A percentile compares a stretch with the other conserved stretches of the same genome.
Conservation (phyloP, 192 early-diverging fungal genomes). For the Backusella mclennaniae region DNA sequence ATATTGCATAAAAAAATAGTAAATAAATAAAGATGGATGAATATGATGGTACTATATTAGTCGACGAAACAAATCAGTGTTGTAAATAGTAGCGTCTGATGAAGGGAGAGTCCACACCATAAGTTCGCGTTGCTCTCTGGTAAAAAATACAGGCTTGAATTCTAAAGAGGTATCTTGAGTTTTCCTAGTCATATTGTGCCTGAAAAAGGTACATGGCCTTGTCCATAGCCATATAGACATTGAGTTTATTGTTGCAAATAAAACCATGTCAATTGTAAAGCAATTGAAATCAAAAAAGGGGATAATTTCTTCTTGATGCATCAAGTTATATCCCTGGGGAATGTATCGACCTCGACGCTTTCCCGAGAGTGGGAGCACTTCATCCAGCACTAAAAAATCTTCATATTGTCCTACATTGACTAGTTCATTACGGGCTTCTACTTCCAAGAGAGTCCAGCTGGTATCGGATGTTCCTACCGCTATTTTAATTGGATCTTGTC, state of each 20-base stretch:
- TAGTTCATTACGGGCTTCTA: not conserved
- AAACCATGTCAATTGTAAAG: not conserved
- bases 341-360: not conserved
- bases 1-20: not conserved
- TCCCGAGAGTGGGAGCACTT: not conserved
- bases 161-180: not conserved
- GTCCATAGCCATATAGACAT: conserved; percentile 13
- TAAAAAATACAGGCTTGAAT: conserved; percentile 9
- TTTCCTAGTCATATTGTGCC: not conserved
- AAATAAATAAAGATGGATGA: not conserved
- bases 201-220: not conserved
- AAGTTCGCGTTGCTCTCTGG: not conserved
- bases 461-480: conserved; percentile 2
- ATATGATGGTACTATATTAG: not conserved
- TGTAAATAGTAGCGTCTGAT: not conserved
- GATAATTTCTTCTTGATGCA: not conserved
- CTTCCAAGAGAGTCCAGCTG: conserved; percentile 4
- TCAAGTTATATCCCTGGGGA: not conserved
- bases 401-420: not conserved
- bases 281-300: conserved; percentile 4
- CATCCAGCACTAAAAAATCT: conserved; percentile 1
- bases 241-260: conserved; percentile 1
- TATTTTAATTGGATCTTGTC: not conserved
- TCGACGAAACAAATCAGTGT: not conserved
- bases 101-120: not conserved